Conservation (phyloP, 129 eudicot species). For the Flaveria ramosissima region DNA sequence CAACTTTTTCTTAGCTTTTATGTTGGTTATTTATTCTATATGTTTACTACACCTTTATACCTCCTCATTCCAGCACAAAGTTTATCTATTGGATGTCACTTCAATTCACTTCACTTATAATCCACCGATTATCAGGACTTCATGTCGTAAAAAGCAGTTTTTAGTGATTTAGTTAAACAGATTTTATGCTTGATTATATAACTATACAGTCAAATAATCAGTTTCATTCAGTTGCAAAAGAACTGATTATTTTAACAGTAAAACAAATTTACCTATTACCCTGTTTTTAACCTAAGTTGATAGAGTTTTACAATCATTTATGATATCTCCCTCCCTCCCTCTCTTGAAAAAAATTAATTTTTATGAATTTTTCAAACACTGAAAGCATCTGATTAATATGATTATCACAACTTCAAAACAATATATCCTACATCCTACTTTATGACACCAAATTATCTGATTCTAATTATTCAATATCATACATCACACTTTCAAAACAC, state of each 20-base stretch:
- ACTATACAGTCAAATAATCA: background rate
- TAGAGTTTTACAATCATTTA: no score
- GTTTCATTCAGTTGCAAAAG: background rate
- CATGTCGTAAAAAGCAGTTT: background rate
- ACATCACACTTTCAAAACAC: background rate
- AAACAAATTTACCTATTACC: no score
- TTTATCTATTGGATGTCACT: background rate
- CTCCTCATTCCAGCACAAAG: background rate
- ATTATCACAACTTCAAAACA: no score
- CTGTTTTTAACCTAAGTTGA: no score
- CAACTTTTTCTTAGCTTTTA: background rate
- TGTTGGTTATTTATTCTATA: background rate
- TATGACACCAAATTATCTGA: no score
- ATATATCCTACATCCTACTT: no score
- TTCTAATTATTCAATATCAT: no score
- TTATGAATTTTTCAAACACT: no score
- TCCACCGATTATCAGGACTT: background rate
- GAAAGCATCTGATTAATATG: no score
- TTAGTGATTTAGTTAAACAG: background rate
- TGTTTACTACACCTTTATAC: background rate
- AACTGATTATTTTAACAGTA: background rate
- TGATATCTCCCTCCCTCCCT: no score
- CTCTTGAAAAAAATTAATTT: no score
- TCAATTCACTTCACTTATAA: background rate
- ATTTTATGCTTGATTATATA: background rate